These are phyloP conservation scores for Avicennia marina DNA, from an alignment of 257 asterid genomes.

Conservation along the genomic window DNA sequence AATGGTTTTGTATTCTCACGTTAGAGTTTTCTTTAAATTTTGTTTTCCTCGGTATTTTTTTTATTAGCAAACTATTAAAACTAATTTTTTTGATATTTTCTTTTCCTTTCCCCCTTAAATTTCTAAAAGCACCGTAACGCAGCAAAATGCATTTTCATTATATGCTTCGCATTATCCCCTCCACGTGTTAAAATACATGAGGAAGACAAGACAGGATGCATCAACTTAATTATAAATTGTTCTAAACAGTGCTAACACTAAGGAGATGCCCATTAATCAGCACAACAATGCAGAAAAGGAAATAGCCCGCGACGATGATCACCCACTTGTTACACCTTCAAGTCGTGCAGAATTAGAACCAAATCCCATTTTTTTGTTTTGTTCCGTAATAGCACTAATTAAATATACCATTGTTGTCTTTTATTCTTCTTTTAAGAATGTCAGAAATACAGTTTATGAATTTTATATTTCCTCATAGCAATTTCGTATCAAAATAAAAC, in stretches of 20 bases:
- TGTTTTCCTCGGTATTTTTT: too few species aligned
- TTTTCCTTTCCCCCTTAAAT: too few species aligned
- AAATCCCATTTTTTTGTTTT: background rate
- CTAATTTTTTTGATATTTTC: too few species aligned
- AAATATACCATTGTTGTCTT: too few species aligned
- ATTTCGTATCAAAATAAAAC: background rate
- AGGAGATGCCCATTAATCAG: conserved; percentile 23
- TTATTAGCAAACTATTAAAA: too few species aligned
- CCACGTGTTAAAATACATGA: conserved; percentile 8
- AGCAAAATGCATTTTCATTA: background rate
- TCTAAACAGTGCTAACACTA: conserved; percentile 18
- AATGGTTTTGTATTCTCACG: too few species aligned
- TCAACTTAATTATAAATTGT: conserved; percentile 18
- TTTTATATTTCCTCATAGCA: too few species aligned
- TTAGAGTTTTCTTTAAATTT: too few species aligned
- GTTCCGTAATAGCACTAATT: too few species aligned
- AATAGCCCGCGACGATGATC: conserved; percentile 5
- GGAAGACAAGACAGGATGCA: conserved; percentile 13
- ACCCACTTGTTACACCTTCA: conserved; percentile 21
- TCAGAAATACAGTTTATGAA: too few species aligned
- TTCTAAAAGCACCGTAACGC: too few species aligned
- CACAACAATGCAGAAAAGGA: conserved; percentile 14
- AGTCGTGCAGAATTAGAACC: conserved; percentile 27
- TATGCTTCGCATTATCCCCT: background rate
- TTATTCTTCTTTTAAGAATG: too few species aligned